A percentile compares a stretch with the other conserved stretches of the same genome.
These are phyloP conservation scores for Echeveria elegans DNA, from an alignment of 164 flowering plant genomes.

Conservation along the genomic window DNA sequence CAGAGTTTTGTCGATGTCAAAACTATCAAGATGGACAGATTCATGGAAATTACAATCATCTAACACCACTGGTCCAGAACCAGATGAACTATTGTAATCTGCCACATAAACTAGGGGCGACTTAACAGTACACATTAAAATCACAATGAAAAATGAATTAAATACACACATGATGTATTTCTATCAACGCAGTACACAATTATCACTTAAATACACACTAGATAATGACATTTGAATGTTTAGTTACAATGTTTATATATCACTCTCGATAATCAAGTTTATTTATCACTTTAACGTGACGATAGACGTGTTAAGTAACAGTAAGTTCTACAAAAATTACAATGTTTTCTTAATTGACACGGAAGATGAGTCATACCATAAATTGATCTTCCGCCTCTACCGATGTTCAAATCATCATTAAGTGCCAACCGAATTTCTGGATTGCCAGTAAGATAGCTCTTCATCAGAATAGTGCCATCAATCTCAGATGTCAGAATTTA, in stretches of 20 bases:
- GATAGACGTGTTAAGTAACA: background rate
- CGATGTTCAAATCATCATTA: constrained; percentile 79
- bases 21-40: constrained; percentile 91
- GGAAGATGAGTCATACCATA: constrained; percentile 39
- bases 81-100: constrained; percentile 77
- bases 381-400: constrained; percentile 55
- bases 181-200: background rate
- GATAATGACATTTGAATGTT: too few species aligned
- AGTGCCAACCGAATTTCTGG: constrained; percentile 92
- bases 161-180: background rate
- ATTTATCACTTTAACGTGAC: background rate
- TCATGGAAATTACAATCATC: constrained; percentile 98
- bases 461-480: constrained; percentile 98
- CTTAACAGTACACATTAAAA: background rate
- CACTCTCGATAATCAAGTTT: background rate
- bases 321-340: background rate
- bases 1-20: constrained; percentile 81
- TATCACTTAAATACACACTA: background rate
- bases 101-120: constrained; percentile 13
- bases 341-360: background rate
- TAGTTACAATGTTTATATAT: too few species aligned
- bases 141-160: background rate
- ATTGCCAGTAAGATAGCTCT: constrained; percentile 89
- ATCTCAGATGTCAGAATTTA: constrained; percentile 92
- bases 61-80: constrained; percentile 70